Evolutionary conservation across 495 filamentous ascomycete species (phyloP).

Genomic region (Annulohypoxylon moriforme): DNA sequence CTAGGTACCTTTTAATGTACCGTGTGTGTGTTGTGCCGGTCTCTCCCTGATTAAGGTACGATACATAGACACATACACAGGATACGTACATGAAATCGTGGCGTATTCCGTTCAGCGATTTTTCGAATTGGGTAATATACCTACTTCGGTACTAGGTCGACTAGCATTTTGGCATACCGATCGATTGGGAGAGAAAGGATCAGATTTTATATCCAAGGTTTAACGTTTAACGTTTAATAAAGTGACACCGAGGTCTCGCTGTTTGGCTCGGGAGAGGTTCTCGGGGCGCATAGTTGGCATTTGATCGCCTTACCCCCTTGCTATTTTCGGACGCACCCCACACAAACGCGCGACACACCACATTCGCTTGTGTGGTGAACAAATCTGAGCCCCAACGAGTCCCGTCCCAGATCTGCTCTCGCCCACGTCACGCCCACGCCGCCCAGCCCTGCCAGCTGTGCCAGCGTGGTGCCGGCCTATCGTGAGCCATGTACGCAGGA

Average conservation of each 20-base stretch:
- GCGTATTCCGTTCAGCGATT: slow-evolving; percentile 2
- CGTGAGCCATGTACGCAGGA: slow-evolving; percentile 62
- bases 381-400: slow-evolving; percentile 51
- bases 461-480: slow-evolving; percentile 49
- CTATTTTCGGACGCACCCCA: slow-evolving; percentile 47
- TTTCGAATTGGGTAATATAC: slow-evolving; percentile 32
- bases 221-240: slow-evolving; percentile 39
- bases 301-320: slow-evolving; percentile 50
- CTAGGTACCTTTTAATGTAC: slow-evolving; percentile 6
- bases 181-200: slow-evolving; percentile 31
- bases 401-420: slow-evolving; percentile 51
- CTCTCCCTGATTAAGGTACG: slow-evolving; percentile 26
- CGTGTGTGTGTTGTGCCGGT: slow-evolving; percentile 18
- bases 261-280: slow-evolving; percentile 37
- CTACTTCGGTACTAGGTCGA: slow-evolving; percentile 27
- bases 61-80: slow-evolving; percentile 18
- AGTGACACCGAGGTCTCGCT: slow-evolving; percentile 39
- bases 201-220: slow-evolving; percentile 17
- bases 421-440: slow-evolving; percentile 46
- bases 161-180: slow-evolving; percentile 25
- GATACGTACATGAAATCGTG: slow-evolving; percentile 13
- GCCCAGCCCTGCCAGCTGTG: slow-evolving; percentile 53
- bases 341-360: slow-evolving; percentile 52
- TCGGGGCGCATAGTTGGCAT: slow-evolving; percentile 44
- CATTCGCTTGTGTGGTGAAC: slow-evolving; percentile 45